These are phyloP conservation scores for Moesziomyces sp. DNA, from an alignment of 1,284 basidiomycete genomes.

Conservation along the genomic window DNA sequence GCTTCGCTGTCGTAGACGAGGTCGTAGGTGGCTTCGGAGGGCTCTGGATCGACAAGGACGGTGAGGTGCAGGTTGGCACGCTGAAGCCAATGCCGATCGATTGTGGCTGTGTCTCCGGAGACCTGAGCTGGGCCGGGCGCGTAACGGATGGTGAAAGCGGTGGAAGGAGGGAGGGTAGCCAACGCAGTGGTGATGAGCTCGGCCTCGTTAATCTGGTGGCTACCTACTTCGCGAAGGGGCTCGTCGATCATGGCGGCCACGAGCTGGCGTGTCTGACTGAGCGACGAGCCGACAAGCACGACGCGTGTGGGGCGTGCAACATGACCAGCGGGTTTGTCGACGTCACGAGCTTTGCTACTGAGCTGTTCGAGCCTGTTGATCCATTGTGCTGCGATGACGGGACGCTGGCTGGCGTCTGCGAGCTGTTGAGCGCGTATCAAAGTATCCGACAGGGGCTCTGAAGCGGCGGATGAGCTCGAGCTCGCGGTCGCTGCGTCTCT, in stretches of 20 bases:
- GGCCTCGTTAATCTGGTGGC: constrained; percentile 8
- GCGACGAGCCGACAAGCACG: constrained; percentile 27
- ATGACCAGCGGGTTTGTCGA: not conserved
- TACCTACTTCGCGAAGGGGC: constrained; percentile 42
- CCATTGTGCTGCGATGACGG: constrained; percentile 17
- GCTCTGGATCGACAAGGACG: constrained; percentile 30
- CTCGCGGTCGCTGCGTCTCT: not conserved
- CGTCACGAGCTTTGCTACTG: constrained; percentile 5
- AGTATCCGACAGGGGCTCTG: constrained; percentile 7
- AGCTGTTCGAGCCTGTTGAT: constrained; percentile 13
- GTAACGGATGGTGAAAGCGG: constrained; percentile 28
- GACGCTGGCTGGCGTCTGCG: constrained; percentile 6
- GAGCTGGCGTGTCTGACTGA: constrained; percentile 35
- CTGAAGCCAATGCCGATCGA: constrained; percentile 51
- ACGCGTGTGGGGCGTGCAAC: constrained; percentile 10
- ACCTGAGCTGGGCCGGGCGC: constrained; percentile 17
- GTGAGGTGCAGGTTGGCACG: constrained; percentile 31
- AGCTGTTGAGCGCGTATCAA: constrained; percentile 16
- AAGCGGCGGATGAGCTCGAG: not conserved
- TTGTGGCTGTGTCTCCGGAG: constrained; percentile 1
- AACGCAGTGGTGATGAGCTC: constrained; percentile 9
- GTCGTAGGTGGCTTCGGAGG: constrained; percentile 20
- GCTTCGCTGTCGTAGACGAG: constrained; percentile 50
- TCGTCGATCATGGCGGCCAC: constrained; percentile 42
- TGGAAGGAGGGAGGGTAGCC: not conserved